These are phyloP conservation scores for Pisolithus albus DNA, from an alignment of 768 basidiomycete genomes.

Conservation along the genomic window DNA sequence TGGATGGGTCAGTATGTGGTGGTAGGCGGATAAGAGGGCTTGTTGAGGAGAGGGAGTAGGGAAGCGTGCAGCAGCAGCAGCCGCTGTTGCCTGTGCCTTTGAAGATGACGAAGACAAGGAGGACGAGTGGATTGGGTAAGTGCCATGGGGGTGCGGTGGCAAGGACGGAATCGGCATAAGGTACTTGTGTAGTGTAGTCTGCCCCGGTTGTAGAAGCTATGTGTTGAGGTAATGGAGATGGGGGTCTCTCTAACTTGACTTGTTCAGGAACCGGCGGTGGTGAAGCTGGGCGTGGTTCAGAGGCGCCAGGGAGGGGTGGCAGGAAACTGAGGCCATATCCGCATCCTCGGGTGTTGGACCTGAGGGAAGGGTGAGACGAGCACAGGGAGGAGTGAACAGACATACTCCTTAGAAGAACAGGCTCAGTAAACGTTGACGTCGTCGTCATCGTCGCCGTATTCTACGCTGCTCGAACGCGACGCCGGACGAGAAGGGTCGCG, in stretches of 20 bases:
- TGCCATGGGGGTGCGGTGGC: slow-evolving; percentile 63
- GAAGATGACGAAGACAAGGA: slow-evolving; percentile 11
- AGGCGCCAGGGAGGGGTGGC: slow-evolving; percentile 29
- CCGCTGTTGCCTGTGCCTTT: slow-evolving; percentile 3
- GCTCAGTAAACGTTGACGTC: slow-evolving; percentile 11
- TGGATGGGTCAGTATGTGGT: slow-evolving; percentile 70
- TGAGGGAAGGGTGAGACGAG: background rate
- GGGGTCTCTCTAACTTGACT: slow-evolving; percentile 26
- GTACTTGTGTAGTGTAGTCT: slow-evolving; percentile 65
- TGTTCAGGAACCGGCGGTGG: slow-evolving; percentile 31
- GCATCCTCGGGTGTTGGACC: background rate
- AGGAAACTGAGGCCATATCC: slow-evolving; percentile 20
- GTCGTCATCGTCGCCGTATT: slow-evolving; percentile 23
- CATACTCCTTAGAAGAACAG: slow-evolving; percentile 27
- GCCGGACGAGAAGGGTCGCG: slow-evolving; percentile 38
- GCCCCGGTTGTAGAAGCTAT: slow-evolving; percentile 41
- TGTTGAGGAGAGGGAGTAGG: slow-evolving; percentile 55
- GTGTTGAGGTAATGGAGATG: slow-evolving; percentile 40
- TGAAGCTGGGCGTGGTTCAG: slow-evolving; percentile 24
- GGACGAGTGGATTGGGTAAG: slow-evolving; percentile 40
- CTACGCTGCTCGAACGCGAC: slow-evolving; percentile 20
- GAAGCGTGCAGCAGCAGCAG: slow-evolving; percentile 20
- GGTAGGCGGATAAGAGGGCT: slow-evolving; percentile 62
- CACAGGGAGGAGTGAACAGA: slow-evolving; percentile 25
- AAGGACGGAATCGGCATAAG: slow-evolving; percentile 69